Conservation (phyloP, 192 early-diverging fungal genomes). For the Kickxella alabastrina region DNA sequence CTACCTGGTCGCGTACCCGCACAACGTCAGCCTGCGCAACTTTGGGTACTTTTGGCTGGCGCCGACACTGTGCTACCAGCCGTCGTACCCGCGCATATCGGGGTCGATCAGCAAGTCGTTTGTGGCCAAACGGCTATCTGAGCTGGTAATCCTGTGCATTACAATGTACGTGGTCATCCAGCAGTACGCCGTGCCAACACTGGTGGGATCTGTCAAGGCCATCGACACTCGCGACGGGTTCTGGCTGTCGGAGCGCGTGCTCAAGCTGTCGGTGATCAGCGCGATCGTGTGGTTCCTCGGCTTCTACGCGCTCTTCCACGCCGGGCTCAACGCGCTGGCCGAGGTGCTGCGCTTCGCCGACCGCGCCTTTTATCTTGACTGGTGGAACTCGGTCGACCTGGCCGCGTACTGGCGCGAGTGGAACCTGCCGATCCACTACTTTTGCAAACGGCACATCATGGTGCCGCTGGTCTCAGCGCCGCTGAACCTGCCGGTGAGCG, state of each 20-base stretch:
- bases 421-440: conserved; percentile 87
- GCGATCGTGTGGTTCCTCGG: conserved; percentile 86
- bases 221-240: conserved; percentile 65
- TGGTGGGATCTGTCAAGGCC: conserved; percentile 70
- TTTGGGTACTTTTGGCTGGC: conserved; percentile 71
- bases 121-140: conserved; percentile 74
- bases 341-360: conserved; percentile 83
- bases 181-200: conserved; percentile 76
- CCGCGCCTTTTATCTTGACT: conserved; percentile 79
- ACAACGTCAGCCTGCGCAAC: conserved; percentile 63
- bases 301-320: conserved; percentile 84
- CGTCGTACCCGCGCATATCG: conserved; percentile 66
- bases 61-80: conserved; percentile 87
- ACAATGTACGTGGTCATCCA: conserved; percentile 78
- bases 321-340: conserved; percentile 73
- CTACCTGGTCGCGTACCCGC: conserved; percentile 65
- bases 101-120: conserved; percentile 66
- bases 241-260: conserved; percentile 73
- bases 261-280: conserved; percentile 76
- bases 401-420: conserved; percentile 85
- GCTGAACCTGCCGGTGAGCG: conserved; percentile 51
- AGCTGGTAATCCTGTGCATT: conserved; percentile 61
- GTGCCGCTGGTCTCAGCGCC: conserved; percentile 71
- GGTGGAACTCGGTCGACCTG: conserved; percentile 84
- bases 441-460: conserved; percentile 86